phyloP scores from a whole-genome alignment of 1,284 basidiomycete genomes.

The Irpex sp. region DNA sequence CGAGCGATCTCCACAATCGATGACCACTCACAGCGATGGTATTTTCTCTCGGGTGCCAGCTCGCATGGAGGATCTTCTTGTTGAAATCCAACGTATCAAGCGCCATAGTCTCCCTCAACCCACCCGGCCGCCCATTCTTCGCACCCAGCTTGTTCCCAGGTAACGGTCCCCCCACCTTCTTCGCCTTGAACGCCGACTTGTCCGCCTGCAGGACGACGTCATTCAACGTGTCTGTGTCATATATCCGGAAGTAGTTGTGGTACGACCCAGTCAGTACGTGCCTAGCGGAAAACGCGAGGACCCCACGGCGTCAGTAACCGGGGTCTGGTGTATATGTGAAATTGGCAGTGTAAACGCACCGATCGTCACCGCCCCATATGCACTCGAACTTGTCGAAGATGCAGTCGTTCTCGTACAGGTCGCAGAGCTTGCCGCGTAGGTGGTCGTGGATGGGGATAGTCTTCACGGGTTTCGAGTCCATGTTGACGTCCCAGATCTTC shows the following conservation, averaged over 20 bases:
- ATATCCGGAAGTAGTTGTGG: slow-evolving; percentile 99
- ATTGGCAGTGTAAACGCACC: slow-evolving; percentile 52
- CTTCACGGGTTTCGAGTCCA: slow-evolving; percentile 96
- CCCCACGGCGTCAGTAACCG: not conserved
- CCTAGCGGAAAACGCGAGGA: slow-evolving; percentile 38
- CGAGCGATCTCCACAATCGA: not conserved
- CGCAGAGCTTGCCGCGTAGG: slow-evolving; percentile 94
- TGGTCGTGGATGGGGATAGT: slow-evolving; percentile 99
- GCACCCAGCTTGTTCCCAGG: slow-evolving; percentile 62
- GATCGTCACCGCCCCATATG: slow-evolving; percentile 92
- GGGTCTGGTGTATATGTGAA: not conserved
- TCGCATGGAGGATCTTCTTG: slow-evolving; percentile 98
- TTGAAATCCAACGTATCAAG: slow-evolving; percentile 94
- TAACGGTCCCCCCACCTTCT: slow-evolving; percentile 90
- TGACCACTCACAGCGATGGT: slow-evolving; percentile 82
- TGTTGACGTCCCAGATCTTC: slow-evolving; percentile 99
- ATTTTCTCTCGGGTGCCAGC: slow-evolving; percentile 97
- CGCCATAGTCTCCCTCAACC: slow-evolving; percentile 83
- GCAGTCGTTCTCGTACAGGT: slow-evolving; percentile 99
- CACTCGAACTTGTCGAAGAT: slow-evolving; percentile 99
- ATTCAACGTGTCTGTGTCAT: slow-evolving; percentile 86
- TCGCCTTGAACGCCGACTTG: slow-evolving; percentile 99
- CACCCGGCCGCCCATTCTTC: slow-evolving; percentile 71
- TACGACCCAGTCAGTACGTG: slow-evolving; percentile 97
- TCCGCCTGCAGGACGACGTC: slow-evolving; percentile 97